phyloP scores from a whole-genome alignment of 176 grass and related monocot species.

The Oryza punctata region DNA sequence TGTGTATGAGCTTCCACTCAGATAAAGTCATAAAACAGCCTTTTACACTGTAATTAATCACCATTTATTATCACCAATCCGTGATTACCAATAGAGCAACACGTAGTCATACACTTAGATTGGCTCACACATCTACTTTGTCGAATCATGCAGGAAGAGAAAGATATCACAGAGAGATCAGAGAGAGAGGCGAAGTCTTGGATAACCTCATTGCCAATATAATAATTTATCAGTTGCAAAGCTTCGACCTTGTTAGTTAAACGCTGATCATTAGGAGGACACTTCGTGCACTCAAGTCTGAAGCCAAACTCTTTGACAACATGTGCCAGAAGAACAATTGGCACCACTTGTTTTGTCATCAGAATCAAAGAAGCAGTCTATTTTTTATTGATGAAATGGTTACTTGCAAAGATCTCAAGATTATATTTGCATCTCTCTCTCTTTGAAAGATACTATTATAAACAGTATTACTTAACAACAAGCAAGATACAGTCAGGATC shows the following conservation, averaged over 20 bases:
- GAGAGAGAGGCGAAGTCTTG: constrained; percentile 12
- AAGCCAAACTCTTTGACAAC: constrained; percentile 13
- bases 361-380: background rate
- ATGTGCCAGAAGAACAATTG: background rate
- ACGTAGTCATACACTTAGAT: background rate
- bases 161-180: background rate
- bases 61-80: background rate
- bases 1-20: background rate
- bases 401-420: background rate
- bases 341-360: background rate
- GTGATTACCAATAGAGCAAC: constrained; percentile 2
- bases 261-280: background rate
- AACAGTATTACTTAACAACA: background rate
- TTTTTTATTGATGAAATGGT: background rate
- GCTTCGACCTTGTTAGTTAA: constrained; percentile 25
- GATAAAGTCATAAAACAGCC: background rate
- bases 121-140: background rate
- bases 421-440: background rate
- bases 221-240: constrained; percentile 26
- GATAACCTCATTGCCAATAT: constrained; percentile 20
- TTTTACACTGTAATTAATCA: background rate
- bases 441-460: background rate
- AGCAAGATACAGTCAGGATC: background rate
- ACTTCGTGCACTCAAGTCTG: constrained; percentile 21
- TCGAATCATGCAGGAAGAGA: background rate